Conservation (phyloP, 2,329 filamentous ascomycete species). For the Ceratocystis lukuohia region DNA sequence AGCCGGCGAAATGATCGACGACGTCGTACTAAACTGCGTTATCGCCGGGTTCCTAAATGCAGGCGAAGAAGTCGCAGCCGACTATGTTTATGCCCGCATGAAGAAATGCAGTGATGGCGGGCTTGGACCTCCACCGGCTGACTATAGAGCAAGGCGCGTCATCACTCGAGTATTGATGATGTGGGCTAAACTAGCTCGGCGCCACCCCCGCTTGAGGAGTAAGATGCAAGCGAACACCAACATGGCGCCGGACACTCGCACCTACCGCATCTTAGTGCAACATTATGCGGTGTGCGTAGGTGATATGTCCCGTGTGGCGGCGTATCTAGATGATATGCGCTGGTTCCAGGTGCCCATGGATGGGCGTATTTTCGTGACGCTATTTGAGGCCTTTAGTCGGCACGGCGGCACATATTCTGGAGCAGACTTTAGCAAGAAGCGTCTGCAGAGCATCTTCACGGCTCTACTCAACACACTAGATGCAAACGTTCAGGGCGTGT, state of each 20-base stretch:
- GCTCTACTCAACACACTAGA: slow-evolving; percentile 47
- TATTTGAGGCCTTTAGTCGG: slow-evolving; percentile 68
- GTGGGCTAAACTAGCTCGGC: slow-evolving; percentile 40
- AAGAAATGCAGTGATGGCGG: slow-evolving; percentile 40
- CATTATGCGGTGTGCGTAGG: slow-evolving; percentile 58
- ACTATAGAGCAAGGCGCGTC: slow-evolving; percentile 36
- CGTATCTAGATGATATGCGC: slow-evolving; percentile 70
- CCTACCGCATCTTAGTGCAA: slow-evolving; percentile 66
- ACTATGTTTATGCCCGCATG: slow-evolving; percentile 76
- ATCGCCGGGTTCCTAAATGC: slow-evolving; percentile 64
- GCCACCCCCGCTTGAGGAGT: slow-evolving; percentile 8
- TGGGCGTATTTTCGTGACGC: slow-evolving; percentile 61
- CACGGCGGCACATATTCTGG: slow-evolving; percentile 34
- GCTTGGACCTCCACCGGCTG: slow-evolving; percentile 24
- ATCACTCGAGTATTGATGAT: slow-evolving; percentile 45
- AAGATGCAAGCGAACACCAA: slow-evolving; percentile 34
- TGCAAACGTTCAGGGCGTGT: slow-evolving; percentile 33
- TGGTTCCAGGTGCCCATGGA: slow-evolving; percentile 53
- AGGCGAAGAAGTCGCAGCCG: slow-evolving; percentile 62
- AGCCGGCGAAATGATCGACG: slow-evolving; percentile 77
- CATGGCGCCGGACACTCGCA: slow-evolving; percentile 58
- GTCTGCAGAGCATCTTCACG: slow-evolving; percentile 55
- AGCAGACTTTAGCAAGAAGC: slow-evolving; percentile 57
- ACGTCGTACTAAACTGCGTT: slow-evolving; percentile 72
- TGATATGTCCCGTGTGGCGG: slow-evolving; percentile 55